Base-by-base conservation (phyloP, 352 stramenopile genomes). In the Globisporangium nunn region DNA sequence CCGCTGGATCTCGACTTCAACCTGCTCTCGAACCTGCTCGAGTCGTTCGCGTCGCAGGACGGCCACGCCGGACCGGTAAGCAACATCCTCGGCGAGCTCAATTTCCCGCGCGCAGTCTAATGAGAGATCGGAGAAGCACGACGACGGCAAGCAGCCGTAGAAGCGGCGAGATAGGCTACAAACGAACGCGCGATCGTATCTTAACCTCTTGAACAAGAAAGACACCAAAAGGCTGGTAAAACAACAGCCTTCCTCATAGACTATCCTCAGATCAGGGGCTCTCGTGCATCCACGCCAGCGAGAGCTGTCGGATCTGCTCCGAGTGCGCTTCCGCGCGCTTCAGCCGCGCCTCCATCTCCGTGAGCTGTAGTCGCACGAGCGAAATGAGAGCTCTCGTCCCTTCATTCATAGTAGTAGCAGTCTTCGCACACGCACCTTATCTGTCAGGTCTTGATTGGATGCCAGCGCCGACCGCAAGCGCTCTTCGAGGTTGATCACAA, bases 1-100 rank as follows among this genome's bases (percentile, higher is more conserved):
- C 78, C 81, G 18, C 61, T 93, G 41, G 75, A 93, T 51, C 47
- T 94, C 44, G 80, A 95, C 64, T 92, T 84, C 54, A 87, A 95
- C 63, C 54, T 95, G 66, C 61, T 95, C 45, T 85, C 81, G 0
- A 92, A 91, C 55, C 62, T 95, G 50, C 65, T 95, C 17, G 83
- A 91, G 53, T 93, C 81, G 8, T 74, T 95, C 43, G 81, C 80
- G 23, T 87, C 80, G 11, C 85, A 95, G 58, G 76, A 90, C 28
- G 83, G 81, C 6, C 56, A 80, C 23, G 73, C 78, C 18, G 84
- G 84, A 10, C 84, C 84, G 17, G 81, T 88, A 11, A 88, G 65
- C 59, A 92, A 78, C 54, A 88, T 94, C 54, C 59, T 94, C 18
- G 76, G 70, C 41, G 80, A 91, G 35, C 64, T 90, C 54, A 71